Percentiles rank a stretch among this genome's conserved stretches.
Evolutionary conservation across 768 basidiomycete genomes (phyloP).

Genomic region (Agrocybe chaxingu): DNA sequence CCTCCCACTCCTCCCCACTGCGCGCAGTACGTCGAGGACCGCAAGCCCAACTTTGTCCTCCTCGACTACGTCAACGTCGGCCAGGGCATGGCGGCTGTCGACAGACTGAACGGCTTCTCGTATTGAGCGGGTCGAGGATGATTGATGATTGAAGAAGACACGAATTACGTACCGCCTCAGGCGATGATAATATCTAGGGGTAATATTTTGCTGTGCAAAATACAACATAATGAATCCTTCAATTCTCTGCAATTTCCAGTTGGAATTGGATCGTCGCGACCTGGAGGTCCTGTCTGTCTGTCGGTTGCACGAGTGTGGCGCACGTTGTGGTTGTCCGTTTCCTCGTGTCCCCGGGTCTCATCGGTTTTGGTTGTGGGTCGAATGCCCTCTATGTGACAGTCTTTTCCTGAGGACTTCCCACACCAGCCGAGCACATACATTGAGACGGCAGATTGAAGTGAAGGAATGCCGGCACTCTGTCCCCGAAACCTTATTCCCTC

Average conservation of each 20-base stretch:
- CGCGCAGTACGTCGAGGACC: constrained; percentile 34
- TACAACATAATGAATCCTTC: constrained; percentile 2
- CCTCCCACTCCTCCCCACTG: constrained; percentile 39
- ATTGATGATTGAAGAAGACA: background rate
- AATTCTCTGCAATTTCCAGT: background rate
- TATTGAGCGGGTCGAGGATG: constrained; percentile 1
- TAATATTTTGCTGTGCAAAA: constrained; percentile 15
- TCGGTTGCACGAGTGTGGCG: no score
- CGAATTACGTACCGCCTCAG: background rate
- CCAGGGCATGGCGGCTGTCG: constrained; percentile 36
- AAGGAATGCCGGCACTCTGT: no score
- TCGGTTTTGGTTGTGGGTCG: no score
- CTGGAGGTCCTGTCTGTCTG: no score
- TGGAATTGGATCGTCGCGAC: background rate
- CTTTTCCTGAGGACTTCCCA: no score
- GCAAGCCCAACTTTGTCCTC: constrained; percentile 47
- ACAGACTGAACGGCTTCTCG: constrained; percentile 40
- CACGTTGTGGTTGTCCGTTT: no score
- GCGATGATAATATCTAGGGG: constrained; percentile 3
- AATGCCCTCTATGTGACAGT: no score
- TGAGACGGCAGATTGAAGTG: no score
- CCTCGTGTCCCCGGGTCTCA: no score
- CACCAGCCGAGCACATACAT: no score
- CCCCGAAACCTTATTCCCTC: no score
- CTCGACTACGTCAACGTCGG: constrained; percentile 51